Percentiles rank a stretch among this genome's conserved stretches.
Conservation (phyloP, 257 asterid genomes). For the Capsicum chinense region DNA sequence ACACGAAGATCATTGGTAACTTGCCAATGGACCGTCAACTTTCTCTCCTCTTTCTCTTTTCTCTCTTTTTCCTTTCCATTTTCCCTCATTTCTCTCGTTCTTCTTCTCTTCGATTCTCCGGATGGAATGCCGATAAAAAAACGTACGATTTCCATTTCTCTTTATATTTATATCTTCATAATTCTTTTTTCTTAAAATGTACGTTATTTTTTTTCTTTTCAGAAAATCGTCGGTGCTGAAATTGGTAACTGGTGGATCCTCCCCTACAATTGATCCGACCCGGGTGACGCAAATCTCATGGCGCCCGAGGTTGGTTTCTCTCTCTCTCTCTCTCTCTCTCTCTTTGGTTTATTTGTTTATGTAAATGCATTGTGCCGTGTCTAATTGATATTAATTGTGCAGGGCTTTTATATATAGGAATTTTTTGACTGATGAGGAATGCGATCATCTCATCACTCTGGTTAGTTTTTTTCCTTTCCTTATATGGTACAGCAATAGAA, state of each 20-base stretch:
- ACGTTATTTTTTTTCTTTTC: constrained; percentile 37
- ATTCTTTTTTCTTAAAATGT: constrained; percentile 27
- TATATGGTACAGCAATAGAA: not conserved
- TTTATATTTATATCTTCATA: not conserved
- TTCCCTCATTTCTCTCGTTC: constrained; percentile 31
- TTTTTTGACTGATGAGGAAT: constrained; percentile 73
- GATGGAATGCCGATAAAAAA: constrained; percentile 45
- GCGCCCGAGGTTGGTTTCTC: constrained; percentile 65
- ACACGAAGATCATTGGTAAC: not conserved
- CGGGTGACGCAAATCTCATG: constrained; percentile 86
- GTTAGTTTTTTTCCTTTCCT: constrained; percentile 42
- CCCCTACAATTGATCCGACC: constrained; percentile 73
- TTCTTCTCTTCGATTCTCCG: constrained; percentile 45
- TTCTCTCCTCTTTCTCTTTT: constrained; percentile 38
- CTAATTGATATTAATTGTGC: constrained; percentile 31
- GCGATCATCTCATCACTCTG: constrained; percentile 82
- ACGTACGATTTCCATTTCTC: constrained; percentile 27
- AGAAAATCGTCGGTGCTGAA: constrained; percentile 59
- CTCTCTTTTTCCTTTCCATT: constrained; percentile 42
- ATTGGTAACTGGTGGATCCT: constrained; percentile 49
- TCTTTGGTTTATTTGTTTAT: not conserved
- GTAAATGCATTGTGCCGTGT: not conserved
- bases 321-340: too few species aligned
- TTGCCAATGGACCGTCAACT: constrained; percentile 15
- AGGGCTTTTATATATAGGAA: constrained; percentile 84